These are phyloP conservation scores for Apium graveolens DNA, from an alignment of 129 eudicot species.

Conservation along the genomic window DNA sequence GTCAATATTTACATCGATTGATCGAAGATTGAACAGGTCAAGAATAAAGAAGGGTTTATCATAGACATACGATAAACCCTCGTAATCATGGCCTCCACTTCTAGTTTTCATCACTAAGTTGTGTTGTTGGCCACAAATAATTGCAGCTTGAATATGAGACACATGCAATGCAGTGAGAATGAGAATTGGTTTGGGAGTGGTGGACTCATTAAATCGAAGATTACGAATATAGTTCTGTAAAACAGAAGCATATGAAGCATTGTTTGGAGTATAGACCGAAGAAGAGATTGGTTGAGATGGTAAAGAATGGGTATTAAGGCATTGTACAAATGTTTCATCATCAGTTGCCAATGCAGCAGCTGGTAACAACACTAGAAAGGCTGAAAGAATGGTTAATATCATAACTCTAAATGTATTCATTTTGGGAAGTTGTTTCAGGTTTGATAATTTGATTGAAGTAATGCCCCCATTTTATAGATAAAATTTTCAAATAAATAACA, in stretches of 20 bases:
- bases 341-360: constrained; percentile 10
- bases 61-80: constrained; percentile 6
- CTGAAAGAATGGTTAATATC: not conserved
- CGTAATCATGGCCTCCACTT: constrained; percentile 44
- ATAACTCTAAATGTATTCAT: not conserved
- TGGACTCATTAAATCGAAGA: constrained; percentile 32
- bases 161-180: constrained; percentile 33
- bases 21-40: constrained; percentile 12
- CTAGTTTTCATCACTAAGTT: constrained; percentile 25
- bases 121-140: constrained; percentile 25
- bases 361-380: not conserved
- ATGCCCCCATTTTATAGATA: not conserved
- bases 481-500: not conserved
- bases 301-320: constrained; percentile 22
- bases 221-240: constrained; percentile 32
- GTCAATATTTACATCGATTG: not conserved
- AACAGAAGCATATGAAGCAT: constrained; percentile 27
- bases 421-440: not conserved
- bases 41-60: constrained; percentile 7
- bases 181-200: constrained; percentile 33
- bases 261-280: constrained; percentile 29
- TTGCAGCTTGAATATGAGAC: constrained; percentile 41
- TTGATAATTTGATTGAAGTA: not conserved
- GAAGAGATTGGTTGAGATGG: constrained; percentile 32
- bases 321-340: constrained; percentile 18